Evolutionary conservation across 1,284 basidiomycete genomes (phyloP).

Genomic region (Coniferiporia sulphurascens): DNA sequence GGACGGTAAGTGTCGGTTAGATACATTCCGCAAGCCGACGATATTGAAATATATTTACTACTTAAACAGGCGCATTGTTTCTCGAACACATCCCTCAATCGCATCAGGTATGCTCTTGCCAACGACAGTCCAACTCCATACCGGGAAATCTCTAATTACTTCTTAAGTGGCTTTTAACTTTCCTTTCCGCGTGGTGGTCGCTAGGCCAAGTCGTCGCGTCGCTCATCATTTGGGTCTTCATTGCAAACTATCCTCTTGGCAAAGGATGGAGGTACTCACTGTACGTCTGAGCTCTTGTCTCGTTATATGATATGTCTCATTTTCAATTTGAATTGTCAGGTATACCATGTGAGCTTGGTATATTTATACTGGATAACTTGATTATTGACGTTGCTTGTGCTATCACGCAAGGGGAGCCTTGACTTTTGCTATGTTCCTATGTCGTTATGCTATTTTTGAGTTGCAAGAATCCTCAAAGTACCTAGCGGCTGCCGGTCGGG

Average conservation of each 20-base stretch:
- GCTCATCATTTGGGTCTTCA: slow-evolving; percentile 46
- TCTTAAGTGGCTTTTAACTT: slow-evolving; percentile 52
- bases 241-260: slow-evolving; percentile 41
- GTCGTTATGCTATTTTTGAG: slow-evolving; percentile 42
- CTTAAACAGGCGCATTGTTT: slow-evolving; percentile 41
- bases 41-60: background rate
- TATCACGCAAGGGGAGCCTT: slow-evolving; percentile 34
- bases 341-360: slow-evolving; percentile 34
- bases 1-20: slow-evolving; percentile 35
- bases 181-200: slow-evolving; percentile 66
- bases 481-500: slow-evolving; percentile 49
- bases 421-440: slow-evolving; percentile 41
- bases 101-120: slow-evolving; percentile 35
- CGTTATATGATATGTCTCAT: slow-evolving; percentile 5
- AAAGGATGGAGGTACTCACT: slow-evolving; percentile 61
- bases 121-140: background rate
- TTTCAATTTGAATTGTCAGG: slow-evolving; percentile 21
- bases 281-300: slow-evolving; percentile 30
- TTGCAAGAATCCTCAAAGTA: slow-evolving; percentile 61
- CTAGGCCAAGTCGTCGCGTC: slow-evolving; percentile 53
- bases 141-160: slow-evolving; percentile 5
- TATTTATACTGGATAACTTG: background rate
- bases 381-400: background rate
- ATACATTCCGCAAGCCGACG: background rate
- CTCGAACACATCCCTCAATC: slow-evolving; percentile 51